Evolutionary conservation across 2,329 filamentous ascomycete species (phyloP), one percentile per base, ranked within the genome.

Genomic region (Drechmeria coniospora): DNA sequence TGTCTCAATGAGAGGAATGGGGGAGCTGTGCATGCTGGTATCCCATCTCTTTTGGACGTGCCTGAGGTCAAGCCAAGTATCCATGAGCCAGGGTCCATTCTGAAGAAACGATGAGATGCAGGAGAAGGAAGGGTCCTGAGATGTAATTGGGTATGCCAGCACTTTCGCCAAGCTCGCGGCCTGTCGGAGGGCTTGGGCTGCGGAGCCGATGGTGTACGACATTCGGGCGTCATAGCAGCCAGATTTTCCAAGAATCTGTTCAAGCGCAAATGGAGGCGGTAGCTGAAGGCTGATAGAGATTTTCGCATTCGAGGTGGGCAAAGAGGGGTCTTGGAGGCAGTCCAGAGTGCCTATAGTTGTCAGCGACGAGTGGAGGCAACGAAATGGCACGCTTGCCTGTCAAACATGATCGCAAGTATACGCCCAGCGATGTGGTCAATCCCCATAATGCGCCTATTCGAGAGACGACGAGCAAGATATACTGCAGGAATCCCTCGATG

Each of bases 401-500:
- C 24, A 66, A 48, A 30, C 47, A 59, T 40, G 56, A 51, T 34
- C 61, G 59, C 9, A 73, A 44, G 39, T 73, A 74, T 11, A 50
- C 40, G 10, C 44, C 31, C 32, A 68, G 46, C 15, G 63, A 50
- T 6, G 49, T 44, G 4, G 56, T 51, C 19, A 66, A 33, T 7
- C 55, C 46, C 67, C 68, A 72, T 12, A 74, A 40, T 13, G 43
- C 46, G 13, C 56, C 55, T 4, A 54, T 53, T 28, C 56, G 51
- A 27, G 56, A 52, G 15, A 63, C 47, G 7, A 57, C 47, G 15
- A 60, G 46, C 37, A 69, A 54, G 5, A 68, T 39, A 25, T 62
- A 59, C 27, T 54, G 51, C 28, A 72, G 57, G 32, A 76, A 62
- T 3, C 49, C 50, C 37, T 68, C 58, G n/a, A 76, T 63, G 8